Base-by-base conservation (phyloP, 257 asterid genomes). In the Hygrophila difformis region DNA sequence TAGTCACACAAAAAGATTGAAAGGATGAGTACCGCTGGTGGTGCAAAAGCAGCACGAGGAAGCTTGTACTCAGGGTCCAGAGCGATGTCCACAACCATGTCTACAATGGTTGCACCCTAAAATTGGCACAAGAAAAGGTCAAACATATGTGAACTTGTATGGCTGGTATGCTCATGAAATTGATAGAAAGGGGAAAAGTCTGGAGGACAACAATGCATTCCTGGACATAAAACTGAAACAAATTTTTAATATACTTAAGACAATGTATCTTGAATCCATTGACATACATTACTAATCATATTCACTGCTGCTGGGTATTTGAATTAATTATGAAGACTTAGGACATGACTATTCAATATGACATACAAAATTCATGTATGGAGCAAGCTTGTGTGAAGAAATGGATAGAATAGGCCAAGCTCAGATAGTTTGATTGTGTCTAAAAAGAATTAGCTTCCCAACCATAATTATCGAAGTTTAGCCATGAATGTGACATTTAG, bases 71-170 rank as follows among this genome's bases (percentile, higher is more conserved):
- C 64, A 8, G 75, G 69, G 45, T 75, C 85, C 16, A 61, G 59
- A 50, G 66, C 47, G 12, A 79, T 60, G 4, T 60, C 44, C 57
- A 79, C 82, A 9, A 75, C 51, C 85, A 67, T 72, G 65, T 79
- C 89, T 17, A 79, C 84, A 47, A 79, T 79, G 20, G 85, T 79
- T 59, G 89, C 89, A 37, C 89, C 85, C 85, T 79, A 71, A 42
- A 43, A 49, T 44, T 31, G 47, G 60, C 24, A 12, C 15, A 22
- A 13, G 49, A 38, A 34, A 33, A 26, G 19, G 28, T 4, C 4
- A 2, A 9, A 17, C 7, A 9, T 2, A 42, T 4, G 1, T 16
- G 4, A 9, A 11, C 5, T 10, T n/a, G 8, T 8, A 12, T 8
- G 5, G 12, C 1, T n/a, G 16, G 5, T 4, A 4, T 8, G 12